Percentiles rank a stretch among this genome's conserved stretches.
Conservation (phyloP, 129 eudicot species). For the Saposhnikovia divaricata region DNA sequence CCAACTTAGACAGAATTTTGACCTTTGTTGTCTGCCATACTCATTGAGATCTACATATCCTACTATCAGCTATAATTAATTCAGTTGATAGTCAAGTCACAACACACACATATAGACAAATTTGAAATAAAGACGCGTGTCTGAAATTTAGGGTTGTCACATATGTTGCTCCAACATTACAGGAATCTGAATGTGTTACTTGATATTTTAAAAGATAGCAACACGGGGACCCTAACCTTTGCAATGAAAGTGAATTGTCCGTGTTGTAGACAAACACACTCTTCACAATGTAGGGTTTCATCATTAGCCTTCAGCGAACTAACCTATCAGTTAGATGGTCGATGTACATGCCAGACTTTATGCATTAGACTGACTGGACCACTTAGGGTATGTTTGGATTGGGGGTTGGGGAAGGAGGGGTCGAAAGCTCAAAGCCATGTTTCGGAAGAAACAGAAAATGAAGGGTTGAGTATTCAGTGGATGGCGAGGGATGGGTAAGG, state of each 20-base stretch:
- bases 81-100: not conserved
- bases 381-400: no score
- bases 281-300: not conserved
- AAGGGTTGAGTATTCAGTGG: no score
- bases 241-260: not conserved
- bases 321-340: no score
- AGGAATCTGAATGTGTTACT: not conserved
- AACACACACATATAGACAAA: no score
- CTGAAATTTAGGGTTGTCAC: not conserved
- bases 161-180: not conserved
- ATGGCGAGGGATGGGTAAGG: no score
- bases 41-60: not conserved
- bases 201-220: not conserved
- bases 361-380: no score
- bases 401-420: no score
- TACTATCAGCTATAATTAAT: not conserved
- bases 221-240: not conserved
- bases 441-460: no score
- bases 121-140: not conserved
- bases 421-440: no score
- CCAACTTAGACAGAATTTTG: not conserved
- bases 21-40: not conserved
- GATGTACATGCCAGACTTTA: no score
- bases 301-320: not conserved
- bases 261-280: not conserved